Evolutionary conservation across 192 early-diverging fungal genomes (phyloP).

Genomic region (Backusella luteola): DNA sequence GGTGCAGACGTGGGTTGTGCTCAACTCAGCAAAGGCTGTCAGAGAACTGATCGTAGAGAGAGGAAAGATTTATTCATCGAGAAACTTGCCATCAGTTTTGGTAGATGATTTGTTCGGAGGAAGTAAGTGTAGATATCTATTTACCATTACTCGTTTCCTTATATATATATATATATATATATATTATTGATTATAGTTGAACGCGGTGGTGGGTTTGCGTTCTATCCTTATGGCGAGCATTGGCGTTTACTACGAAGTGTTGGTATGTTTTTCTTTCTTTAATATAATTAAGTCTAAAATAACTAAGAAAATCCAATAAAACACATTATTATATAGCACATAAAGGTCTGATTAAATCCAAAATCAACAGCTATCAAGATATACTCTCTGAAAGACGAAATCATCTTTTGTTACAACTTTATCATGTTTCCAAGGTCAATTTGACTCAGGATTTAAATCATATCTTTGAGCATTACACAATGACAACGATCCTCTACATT

Average conservation of each 20-base stretch:
- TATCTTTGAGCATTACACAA: slow-evolving; percentile 31
- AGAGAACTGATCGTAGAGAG: slow-evolving; percentile 34
- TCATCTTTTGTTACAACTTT: slow-evolving; percentile 1
- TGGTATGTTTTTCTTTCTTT: slow-evolving; percentile 8
- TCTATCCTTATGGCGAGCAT: slow-evolving; percentile 30
- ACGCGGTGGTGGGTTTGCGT: slow-evolving; percentile 35
- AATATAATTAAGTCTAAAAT: too few species aligned
- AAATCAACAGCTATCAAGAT: slow-evolving; percentile 34
- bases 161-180: too few species aligned
- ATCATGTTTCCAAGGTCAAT: not conserved
- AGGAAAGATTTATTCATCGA: slow-evolving; percentile 37
- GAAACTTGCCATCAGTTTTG: slow-evolving; percentile 25
- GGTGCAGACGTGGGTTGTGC: slow-evolving; percentile 25
- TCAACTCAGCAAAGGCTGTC: slow-evolving; percentile 29
- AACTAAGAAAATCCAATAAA: not conserved
- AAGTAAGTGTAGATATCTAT: slow-evolving; percentile 17
- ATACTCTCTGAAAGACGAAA: slow-evolving; percentile 21
- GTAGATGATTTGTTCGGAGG: slow-evolving; percentile 28
- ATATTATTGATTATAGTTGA: slow-evolving; percentile 14
- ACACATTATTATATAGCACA: slow-evolving; percentile 22
- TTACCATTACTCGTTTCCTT: not conserved
- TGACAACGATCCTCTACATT: slow-evolving; percentile 32
- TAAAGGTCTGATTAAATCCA: slow-evolving; percentile 27
- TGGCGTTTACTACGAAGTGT: slow-evolving; percentile 34
- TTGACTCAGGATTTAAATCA: not conserved